Evolutionary conservation across 2,329 filamentous ascomycete genomes (phyloP).

Genomic region (Penicillium sp.): DNA sequence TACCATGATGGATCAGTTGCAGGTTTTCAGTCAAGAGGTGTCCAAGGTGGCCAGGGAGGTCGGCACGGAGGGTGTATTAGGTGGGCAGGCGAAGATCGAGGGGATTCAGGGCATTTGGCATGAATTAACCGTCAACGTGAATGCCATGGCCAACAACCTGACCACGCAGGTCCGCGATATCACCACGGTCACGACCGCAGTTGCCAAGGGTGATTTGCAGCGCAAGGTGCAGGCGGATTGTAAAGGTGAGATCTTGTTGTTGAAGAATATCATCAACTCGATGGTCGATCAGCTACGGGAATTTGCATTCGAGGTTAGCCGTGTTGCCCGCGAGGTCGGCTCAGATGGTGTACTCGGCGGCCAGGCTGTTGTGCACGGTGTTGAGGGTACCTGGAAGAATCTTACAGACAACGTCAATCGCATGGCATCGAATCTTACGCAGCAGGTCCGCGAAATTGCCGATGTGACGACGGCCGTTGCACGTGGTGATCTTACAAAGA

Average conservation of each 20-base stretch:
- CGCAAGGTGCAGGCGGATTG: conserved; percentile 91
- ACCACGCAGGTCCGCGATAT: conserved; percentile 92
- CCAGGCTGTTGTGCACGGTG: conserved; percentile 88
- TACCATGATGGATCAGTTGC: conserved; percentile 78
- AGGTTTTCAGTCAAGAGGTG: conserved; percentile 76
- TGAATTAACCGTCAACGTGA: conserved; percentile 76
- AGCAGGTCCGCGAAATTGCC: conserved; percentile 92
- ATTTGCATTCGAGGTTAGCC: conserved; percentile 91
- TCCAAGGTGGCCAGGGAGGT: conserved; percentile 76
- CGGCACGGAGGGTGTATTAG: conserved; percentile 74
- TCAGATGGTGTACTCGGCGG: conserved; percentile 89
- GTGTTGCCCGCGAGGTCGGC: conserved; percentile 87
- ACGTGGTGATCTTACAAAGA: conserved; percentile 84
- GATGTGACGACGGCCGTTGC: conserved; percentile 92
- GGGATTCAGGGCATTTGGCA: conserved; percentile 83
- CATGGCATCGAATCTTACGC: conserved; percentile 95
- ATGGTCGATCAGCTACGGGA: conserved; percentile 96
- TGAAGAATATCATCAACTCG: conserved; percentile 95
- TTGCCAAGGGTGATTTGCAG: conserved; percentile 77
- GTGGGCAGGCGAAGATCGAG: conserved; percentile 75
- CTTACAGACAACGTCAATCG: conserved; percentile 90
- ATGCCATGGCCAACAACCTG: conserved; percentile 79
- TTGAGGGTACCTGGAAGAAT: conserved; percentile 92
- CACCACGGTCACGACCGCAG: conserved; percentile 69
- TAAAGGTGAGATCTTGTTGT: conserved; percentile 82